Evolutionary conservation across 441 rosid genomes (phyloP), one percentile per base, ranked within the genome.

Genomic region (Syzygium malaccense): DNA sequence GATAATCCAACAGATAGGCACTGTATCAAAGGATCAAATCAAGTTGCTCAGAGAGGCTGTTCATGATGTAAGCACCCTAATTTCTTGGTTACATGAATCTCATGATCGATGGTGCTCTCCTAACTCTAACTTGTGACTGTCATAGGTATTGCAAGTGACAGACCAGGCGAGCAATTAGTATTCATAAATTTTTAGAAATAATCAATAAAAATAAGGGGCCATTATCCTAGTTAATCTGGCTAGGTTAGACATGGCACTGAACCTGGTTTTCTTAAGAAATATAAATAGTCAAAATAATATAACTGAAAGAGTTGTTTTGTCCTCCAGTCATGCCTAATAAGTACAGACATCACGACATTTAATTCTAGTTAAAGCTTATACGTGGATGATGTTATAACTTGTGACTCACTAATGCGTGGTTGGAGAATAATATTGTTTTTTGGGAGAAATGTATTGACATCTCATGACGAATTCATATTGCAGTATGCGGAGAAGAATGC

Each of bases 401-500:
- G 75, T 14, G 41, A 75, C 5, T 23, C 15, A 37, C 9, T 20
- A 37, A 20, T 37, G 51, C 3, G 8, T 37, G 48, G 30, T 75
- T 75, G 83, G 17, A 75, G 17, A 14, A 11, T 37, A 75, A 23
- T 75, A 37, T 23, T 71, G 1, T 0, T 5, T 33, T 32, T 4
- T 11, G 26, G 2, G 25, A n/a, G 8, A 66, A 37, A 37, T 37
- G 17, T 11, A 0, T 33, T 33, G 32, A 23, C 85, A n/a, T 37
- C 51, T 87, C 15, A 7, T 87, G 75, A 23, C 5, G n/a, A 53
- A 85, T 85, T 89, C 55, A 26, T 56, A 83, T 89, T 92, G 87
- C 95, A 93, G 95, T 83, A 92, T 64, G 95, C 95, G 64, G 92
- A 92, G 89, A 32, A 78, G 86, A 95, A 95, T 90, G 94, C 94